These are phyloP conservation scores for Schizochytrium sp. DNA, from an alignment of 108 stramenopile species.

Conservation along the genomic window DNA sequence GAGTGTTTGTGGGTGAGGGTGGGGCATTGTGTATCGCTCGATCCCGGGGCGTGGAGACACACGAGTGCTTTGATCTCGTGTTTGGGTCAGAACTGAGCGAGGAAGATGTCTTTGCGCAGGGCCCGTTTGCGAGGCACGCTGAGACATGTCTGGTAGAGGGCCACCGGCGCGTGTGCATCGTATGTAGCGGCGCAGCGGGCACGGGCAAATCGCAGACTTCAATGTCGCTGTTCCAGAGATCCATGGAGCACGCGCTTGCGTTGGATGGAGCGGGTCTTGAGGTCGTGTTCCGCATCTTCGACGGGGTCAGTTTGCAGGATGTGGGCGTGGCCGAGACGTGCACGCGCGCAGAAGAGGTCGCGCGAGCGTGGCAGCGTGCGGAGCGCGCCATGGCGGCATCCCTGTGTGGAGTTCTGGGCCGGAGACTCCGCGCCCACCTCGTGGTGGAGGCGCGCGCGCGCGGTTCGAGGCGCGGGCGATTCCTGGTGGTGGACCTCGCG, in stretches of 20 bases:
- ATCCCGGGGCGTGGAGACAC: too few relatives aligned
- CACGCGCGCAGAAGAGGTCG: not conserved
- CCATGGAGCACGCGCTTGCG: not conserved
- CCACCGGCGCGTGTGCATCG: not conserved
- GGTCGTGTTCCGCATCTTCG: not conserved
- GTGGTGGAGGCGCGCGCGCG: not conserved
- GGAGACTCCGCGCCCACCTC: too few relatives aligned
- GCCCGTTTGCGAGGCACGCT: not conserved
- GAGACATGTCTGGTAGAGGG: not conserved
- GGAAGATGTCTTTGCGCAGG: too few relatives aligned
- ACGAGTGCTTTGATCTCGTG: too few relatives aligned
- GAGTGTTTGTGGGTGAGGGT: too few relatives aligned
- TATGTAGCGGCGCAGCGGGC: not conserved
- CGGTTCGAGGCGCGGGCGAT: not conserved
- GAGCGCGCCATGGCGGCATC: too few relatives aligned
- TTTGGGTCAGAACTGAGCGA: too few relatives aligned
- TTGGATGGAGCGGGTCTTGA: not conserved
- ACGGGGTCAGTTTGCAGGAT: not conserved
- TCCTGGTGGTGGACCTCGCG: not conserved
- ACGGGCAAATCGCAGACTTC: not conserved
- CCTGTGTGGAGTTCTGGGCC: too few relatives aligned
- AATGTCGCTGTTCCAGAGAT: not conserved
- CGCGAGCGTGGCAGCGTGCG: not conserved
- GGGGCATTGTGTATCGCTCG: too few relatives aligned
- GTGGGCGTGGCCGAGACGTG: not conserved